Evolutionary conservation across 163 green algal genomes (phyloP), one percentile per base, ranked within the genome.

Genomic region (Chloroidium sp.): DNA sequence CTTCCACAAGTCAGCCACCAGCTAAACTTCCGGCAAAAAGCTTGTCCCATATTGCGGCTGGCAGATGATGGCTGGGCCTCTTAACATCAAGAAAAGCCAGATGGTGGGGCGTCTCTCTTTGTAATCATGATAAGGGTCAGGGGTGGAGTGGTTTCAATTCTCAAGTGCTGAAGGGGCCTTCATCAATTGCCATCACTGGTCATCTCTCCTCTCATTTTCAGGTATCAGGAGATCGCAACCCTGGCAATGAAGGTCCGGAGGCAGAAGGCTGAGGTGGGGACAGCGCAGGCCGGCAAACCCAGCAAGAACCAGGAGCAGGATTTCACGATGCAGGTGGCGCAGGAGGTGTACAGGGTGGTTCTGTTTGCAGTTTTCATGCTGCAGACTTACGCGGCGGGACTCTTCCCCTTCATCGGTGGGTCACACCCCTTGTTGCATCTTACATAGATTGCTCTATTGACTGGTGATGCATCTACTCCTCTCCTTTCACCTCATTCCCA

Each of bases 331-430:
- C 81, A 82, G 69, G 83, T 89, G 36, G 92, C 90, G 0, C 89
- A 96, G 81, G 91, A 95, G 84, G 67, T 95, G 76, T 97, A 93
- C 79, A 83, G 93, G 0, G 80, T 92, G 10, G 78, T 93, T 67
- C 84, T 97, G 59, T 93, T 94, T 13, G 61, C 83, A 4, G 85
- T 94, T 0, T 91, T 94, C 80, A 90, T 92, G 10, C 57, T 84
- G 1, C 89, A 96, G 81, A 84, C 91, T 12, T 86, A 82, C 58
- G 13, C 88, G 3, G 62, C 88, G 3, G 85, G 88, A n/a, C 67
- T 79, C 12, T 36, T 95, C 14, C 92, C 92, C 4, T 84, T 83
- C n/a, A 69, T 92, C 68, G 91, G 90, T 94, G 78, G 84, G 75
- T 57, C 10, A 6, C 64, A 6, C 64, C 8, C 64, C 64, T 10